Conservation (phyloP, 2,329 filamentous ascomycete species). For the Xylaria sp. region DNA sequence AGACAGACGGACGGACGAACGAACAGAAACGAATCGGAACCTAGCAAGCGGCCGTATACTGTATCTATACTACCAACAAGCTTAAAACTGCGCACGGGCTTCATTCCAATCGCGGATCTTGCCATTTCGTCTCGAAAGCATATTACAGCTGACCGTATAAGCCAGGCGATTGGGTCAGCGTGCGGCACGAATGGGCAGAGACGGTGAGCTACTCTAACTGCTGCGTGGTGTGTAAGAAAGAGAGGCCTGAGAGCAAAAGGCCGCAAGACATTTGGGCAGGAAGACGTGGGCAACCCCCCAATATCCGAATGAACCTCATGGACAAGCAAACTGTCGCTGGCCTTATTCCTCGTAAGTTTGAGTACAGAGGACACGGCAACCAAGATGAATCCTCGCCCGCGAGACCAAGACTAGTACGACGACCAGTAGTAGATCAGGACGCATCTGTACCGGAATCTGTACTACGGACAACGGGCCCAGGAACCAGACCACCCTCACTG, state of each 20-base stretch:
- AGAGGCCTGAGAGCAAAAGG: neutral
- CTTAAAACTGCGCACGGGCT: neutral
- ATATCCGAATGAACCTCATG: conserved; percentile 20
- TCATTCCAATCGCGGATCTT: neutral
- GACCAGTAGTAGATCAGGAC: neutral
- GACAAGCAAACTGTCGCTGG: conserved; percentile 15
- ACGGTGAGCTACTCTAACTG: neutral
- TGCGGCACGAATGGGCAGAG: conserved; percentile 9
- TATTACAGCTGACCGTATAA: neutral
- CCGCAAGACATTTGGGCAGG: neutral
- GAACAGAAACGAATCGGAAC: neutral
- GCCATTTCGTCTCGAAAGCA: neutral
- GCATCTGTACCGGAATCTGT: neutral
- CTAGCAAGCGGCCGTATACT: neutral
- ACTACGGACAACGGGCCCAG: neutral
- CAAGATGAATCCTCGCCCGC: too few relatives aligned
- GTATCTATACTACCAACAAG: neutral
- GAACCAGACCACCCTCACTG: neutral
- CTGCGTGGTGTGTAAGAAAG: neutral
- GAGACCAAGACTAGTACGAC: neutral
- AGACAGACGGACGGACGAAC: neutral
- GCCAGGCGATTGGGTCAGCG: conserved; percentile 5
- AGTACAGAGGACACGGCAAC: neutral
- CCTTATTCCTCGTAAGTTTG: conserved; percentile 14
- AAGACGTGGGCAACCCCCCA: neutral